Evolutionary conservation across 2,329 filamentous ascomycete genomes (phyloP).

Genomic region (Botrytis elliptica): DNA sequence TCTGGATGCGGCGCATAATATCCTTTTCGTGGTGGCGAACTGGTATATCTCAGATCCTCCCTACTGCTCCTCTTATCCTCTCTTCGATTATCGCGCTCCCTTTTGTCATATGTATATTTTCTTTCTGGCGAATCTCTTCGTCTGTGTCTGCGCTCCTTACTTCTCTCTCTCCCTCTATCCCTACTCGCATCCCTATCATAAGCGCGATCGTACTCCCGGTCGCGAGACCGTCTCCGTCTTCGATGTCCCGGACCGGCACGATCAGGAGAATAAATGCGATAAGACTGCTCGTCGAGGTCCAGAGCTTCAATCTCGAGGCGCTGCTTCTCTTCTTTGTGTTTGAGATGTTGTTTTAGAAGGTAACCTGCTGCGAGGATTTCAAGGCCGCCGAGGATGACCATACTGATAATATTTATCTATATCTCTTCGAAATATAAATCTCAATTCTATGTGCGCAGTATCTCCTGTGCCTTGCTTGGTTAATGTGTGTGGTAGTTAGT

Average conservation of each 20-base stretch:
- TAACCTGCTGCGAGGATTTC: constrained; percentile 38
- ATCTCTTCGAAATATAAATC: not conserved
- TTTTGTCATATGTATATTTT: constrained; percentile 6
- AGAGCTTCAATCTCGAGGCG: constrained; percentile 34
- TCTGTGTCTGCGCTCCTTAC: constrained; percentile 16
- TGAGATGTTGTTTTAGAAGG: constrained; percentile 35
- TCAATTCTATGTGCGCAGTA: not conserved
- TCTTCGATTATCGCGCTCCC: constrained; percentile 5
- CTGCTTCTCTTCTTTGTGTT: constrained; percentile 40
- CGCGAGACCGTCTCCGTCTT: constrained; percentile 17
- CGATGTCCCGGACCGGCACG: constrained; percentile 11
- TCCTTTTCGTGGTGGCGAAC: not conserved
- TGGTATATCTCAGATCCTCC: constrained; percentile 13
- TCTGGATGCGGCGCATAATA: constrained; percentile 5
- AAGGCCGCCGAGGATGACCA: constrained; percentile 51
- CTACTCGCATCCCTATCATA: not conserved
- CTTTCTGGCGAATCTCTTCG: constrained; percentile 9
- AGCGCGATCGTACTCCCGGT: not conserved
- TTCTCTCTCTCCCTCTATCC: constrained; percentile 1
- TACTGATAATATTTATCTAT: constrained; percentile 10
- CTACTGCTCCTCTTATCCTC: constrained; percentile 18
- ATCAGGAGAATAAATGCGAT: constrained; percentile 22
- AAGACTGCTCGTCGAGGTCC: constrained; percentile 25
- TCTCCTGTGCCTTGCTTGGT: not conserved
- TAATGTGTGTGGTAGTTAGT: not conserved